phyloP scores from a whole-genome alignment of 257 asterid genomes.

The Henckelia pumila region DNA sequence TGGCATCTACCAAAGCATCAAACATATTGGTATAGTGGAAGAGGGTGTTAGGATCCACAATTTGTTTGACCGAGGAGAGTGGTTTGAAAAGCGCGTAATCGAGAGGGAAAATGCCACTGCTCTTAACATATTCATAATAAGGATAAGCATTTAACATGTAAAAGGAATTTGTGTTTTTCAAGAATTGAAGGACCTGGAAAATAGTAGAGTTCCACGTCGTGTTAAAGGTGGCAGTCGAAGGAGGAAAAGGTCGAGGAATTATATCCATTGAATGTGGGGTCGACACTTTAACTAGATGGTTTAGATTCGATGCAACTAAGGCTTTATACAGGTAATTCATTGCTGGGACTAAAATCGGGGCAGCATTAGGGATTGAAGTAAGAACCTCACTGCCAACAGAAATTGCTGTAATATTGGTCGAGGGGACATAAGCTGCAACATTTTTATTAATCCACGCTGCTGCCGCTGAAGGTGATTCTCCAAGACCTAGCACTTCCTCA shows the following conservation, averaged over 20 bases:
- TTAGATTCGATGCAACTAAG: slow-evolving; percentile 64
- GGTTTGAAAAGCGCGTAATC: slow-evolving; percentile 84
- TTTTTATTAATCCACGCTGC: slow-evolving; percentile 76
- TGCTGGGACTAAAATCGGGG: slow-evolving; percentile 63
- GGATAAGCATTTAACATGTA: slow-evolving; percentile 87
- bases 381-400: slow-evolving; percentile 87
- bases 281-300: slow-evolving; percentile 59
- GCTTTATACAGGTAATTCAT: slow-evolving; percentile 77
- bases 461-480: slow-evolving; percentile 65
- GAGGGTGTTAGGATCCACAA: slow-evolving; percentile 84
- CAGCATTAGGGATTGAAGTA: slow-evolving; percentile 63
- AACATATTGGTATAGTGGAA: slow-evolving; percentile 72
- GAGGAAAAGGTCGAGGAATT: slow-evolving; percentile 68
- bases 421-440: slow-evolving; percentile 57
- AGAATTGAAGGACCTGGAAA: slow-evolving; percentile 66
- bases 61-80: slow-evolving; percentile 66
- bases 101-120: slow-evolving; percentile 71
- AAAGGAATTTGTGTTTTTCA: slow-evolving; percentile 65
- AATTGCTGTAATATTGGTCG: slow-evolving; percentile 73
- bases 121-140: slow-evolving; percentile 55
- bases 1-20: slow-evolving; percentile 83
- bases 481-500: slow-evolving; percentile 68
- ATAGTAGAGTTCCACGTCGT: slow-evolving; percentile 56
- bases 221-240: slow-evolving; percentile 74
- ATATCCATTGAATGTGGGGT: slow-evolving; percentile 78